Conservation (phyloP, 805 yeast species). For the Lipomyces oligophaga region DNA sequence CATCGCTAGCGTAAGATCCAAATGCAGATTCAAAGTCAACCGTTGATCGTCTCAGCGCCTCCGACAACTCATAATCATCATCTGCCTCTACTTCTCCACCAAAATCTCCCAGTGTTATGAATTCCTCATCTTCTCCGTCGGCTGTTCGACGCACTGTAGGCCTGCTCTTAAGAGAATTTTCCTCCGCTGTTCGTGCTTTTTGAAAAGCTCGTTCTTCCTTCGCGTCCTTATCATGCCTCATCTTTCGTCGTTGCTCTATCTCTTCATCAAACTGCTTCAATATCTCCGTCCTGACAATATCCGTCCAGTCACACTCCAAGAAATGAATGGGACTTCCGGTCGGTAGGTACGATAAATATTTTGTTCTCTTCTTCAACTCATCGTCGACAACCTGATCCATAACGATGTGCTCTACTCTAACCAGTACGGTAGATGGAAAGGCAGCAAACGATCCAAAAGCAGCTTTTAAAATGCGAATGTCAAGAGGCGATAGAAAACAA, state of each 20-base stretch:
- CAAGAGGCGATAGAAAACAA: constrained; percentile 73
- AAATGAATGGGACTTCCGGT: constrained; percentile 79
- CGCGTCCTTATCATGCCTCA: constrained; percentile 50
- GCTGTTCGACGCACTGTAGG: constrained; percentile 1
- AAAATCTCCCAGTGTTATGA: not conserved
- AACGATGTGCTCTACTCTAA: constrained; percentile 64
- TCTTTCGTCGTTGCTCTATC: constrained; percentile 53
- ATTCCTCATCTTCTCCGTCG: constrained; percentile 4
- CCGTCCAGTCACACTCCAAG: constrained; percentile 79
- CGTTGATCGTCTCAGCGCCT: constrained; percentile 10
- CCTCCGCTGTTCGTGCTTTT: constrained; percentile 59
- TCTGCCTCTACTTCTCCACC: not conserved
- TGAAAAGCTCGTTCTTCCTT: constrained; percentile 55
- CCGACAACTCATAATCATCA: constrained; percentile 6
- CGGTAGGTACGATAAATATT: constrained; percentile 78
- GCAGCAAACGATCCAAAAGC: constrained; percentile 58
- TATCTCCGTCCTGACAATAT: constrained; percentile 44
- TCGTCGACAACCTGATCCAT: constrained; percentile 62
- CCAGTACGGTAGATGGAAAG: constrained; percentile 64
- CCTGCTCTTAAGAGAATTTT: constrained; percentile 32
- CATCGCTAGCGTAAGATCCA: not conserved
- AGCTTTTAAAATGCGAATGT: constrained; percentile 64
- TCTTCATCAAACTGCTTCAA: constrained; percentile 51
- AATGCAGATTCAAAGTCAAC: constrained; percentile 1
- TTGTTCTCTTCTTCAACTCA: constrained; percentile 56